Conservation (phyloP, 192 early-diverging fungal genomes). For the Geosiphon pyriformis region DNA sequence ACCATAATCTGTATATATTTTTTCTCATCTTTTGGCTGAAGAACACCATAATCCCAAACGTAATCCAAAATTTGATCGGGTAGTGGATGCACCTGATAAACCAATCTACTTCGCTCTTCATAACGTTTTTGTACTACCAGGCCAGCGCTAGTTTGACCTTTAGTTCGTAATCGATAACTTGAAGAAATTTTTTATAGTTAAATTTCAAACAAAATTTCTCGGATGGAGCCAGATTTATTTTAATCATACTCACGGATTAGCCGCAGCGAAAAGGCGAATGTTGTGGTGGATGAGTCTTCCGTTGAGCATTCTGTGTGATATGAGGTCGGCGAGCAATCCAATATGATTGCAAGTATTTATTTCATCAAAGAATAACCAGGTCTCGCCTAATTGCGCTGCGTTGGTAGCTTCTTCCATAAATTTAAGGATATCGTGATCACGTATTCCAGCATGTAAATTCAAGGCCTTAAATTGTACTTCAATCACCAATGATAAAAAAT, state of each 20-base stretch:
- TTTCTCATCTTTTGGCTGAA: slow-evolving; percentile 9
- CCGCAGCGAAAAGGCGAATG: slow-evolving; percentile 12
- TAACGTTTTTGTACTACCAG: neutral
- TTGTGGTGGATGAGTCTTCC: slow-evolving; percentile 13
- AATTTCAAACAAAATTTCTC: too few species aligned
- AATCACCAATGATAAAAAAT: slow-evolving; percentile 2
- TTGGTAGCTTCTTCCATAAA: slow-evolving; percentile 2
- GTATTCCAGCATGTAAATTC: slow-evolving; percentile 14
- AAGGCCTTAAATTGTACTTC: slow-evolving; percentile 6
- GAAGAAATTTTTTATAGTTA: neutral
- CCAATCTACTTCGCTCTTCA: slow-evolving; percentile 11
- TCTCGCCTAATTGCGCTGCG: neutral
- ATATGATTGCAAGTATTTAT: slow-evolving; percentile 21
- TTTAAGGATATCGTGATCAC: slow-evolving; percentile 6
- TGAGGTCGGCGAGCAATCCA: slow-evolving; percentile 18
- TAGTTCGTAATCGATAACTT: slow-evolving; percentile 8
- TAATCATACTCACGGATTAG: slow-evolving; percentile 7
- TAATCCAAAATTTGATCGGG: slow-evolving; percentile 18
- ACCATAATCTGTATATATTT: slow-evolving; percentile 18
- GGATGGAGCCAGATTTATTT: neutral
- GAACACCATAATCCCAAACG: slow-evolving; percentile 21
- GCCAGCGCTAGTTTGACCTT: neutral
- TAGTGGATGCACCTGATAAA: slow-evolving; percentile 23
- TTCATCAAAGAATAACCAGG: slow-evolving; percentile 21
- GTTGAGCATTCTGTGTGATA: slow-evolving; percentile 8